These are phyloP conservation scores for Beauveria pseudobassiana DNA, from an alignment of 2,329 filamentous ascomycete genomes.

Conservation along the genomic window DNA sequence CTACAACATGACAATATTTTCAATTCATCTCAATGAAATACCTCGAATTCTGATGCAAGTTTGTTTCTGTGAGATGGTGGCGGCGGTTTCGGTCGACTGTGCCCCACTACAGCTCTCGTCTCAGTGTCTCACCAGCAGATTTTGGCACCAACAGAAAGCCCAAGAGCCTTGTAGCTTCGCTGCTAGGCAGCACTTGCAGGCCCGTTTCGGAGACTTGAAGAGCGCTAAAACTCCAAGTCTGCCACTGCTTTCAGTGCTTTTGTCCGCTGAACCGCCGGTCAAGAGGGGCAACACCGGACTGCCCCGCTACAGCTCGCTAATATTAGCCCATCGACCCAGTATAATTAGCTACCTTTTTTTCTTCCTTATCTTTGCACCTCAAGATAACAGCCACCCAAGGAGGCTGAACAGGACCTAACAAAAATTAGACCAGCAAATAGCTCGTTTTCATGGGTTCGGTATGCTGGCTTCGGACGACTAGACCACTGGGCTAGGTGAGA, in stretches of 20 bases:
- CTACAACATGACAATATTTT: no score
- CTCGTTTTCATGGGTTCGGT: constrained; percentile 5
- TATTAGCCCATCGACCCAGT: not conserved
- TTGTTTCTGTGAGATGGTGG: constrained; percentile 8
- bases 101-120: not conserved
- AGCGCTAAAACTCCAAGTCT: not conserved
- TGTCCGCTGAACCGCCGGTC: not conserved
- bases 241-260: not conserved
- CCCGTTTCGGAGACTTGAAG: not conserved
- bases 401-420: not conserved
- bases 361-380: not conserved
- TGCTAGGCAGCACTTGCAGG: not conserved
- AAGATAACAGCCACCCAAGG: not conserved
- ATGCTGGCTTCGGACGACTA: not conserved
- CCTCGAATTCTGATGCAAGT: not conserved
- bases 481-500: not conserved
- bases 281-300: not conserved
- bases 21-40: not conserved
- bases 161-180: no score
- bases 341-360: not conserved
- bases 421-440: not conserved
- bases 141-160: not conserved
- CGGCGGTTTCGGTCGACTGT: constrained; percentile 1
- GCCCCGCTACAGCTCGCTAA: not conserved
- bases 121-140: not conserved